Base-by-base conservation (phyloP, 257 asterid genomes). In the Cruciata laevipes region DNA sequence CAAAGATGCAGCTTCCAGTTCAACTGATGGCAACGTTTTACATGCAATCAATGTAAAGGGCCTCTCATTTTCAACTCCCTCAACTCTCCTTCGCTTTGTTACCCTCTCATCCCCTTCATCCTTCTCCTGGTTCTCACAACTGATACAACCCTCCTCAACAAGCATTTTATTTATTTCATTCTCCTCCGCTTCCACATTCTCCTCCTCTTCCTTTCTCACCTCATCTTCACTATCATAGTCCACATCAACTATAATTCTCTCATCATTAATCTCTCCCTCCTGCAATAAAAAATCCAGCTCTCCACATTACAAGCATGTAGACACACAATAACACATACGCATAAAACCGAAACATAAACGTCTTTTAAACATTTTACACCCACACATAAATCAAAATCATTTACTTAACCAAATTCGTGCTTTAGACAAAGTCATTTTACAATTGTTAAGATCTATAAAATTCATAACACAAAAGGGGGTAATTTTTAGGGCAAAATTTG, bases 1-100 rank as follows among this genome's bases (percentile, higher is more conserved):
- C 32, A 74, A 81, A 30, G 72, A 65, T 69, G 75, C 77, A 60
- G 80, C 76, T 59, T 71, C 80, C 23, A 51, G 44, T 60, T 70
- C 83, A 75, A 57, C 0, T 18, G 80, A 68, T 7, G 81, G 77
- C 17, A 71, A 76, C 11, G 78, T 75, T 10, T 85, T 68, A 8
- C 82, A 69, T 18, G 83, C 77, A 60, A 49, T 40, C 57, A 73
- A 40, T 6, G 66, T 78, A 62, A 38, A 76, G 13, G 76, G 63
- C 24, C 69, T 66, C 53, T 61, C 82, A 66, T 76, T 76, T 69
- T 79, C 82, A 64, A 79, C 87, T 53, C 74, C 78, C 49, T 79
- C 84, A 52, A 79, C 59, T 78, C 79, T 82, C 73, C 76, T 66
- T 73, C 79, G 81, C 81, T 87, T 86, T 17, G 75, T 75, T 76